These are phyloP conservation scores for Phytopythium vexans DNA, from an alignment of 352 stramenopile genomes.

Conservation along the genomic window DNA sequence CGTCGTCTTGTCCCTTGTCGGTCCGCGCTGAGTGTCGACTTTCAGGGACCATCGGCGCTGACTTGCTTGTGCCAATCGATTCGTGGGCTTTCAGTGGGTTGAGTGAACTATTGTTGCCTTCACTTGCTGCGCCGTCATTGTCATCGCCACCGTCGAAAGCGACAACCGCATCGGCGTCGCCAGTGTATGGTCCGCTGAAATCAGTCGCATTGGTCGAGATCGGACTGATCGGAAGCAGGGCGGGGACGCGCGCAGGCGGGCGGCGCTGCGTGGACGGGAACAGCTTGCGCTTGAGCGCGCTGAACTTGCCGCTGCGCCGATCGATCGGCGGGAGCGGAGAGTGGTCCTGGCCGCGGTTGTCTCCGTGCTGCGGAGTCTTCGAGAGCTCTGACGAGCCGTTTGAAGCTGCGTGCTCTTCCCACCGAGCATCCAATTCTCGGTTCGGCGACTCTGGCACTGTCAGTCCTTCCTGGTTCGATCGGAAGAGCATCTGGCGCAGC, in stretches of 20 bases:
- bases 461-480: conserved; percentile 10
- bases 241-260: conserved; percentile 34
- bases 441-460: neutral
- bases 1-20: conserved; percentile 13
- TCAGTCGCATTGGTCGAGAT: conserved; percentile 10
- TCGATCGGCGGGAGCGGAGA: neutral
- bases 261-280: conserved; percentile 51
- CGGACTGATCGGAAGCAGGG: conserved; percentile 37
- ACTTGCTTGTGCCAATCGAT: too few relatives aligned
- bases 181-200: neutral
- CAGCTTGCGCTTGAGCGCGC: conserved; percentile 48
- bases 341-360: neutral
- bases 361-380: neutral
- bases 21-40: too few relatives aligned
- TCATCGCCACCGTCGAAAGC: too few relatives aligned
- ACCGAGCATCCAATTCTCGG: conserved; percentile 1
- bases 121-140: too few relatives aligned
- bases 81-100: too few relatives aligned
- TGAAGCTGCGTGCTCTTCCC: neutral
- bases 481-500: conserved; percentile 44
- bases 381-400: neutral
- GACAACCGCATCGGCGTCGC: too few relatives aligned
- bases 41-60: too few relatives aligned
- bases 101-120: too few relatives aligned
- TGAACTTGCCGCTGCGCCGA: conserved; percentile 27